These are phyloP conservation scores for Botrytis porri DNA, from an alignment of 2,329 filamentous ascomycete species.

Conservation along the genomic window DNA sequence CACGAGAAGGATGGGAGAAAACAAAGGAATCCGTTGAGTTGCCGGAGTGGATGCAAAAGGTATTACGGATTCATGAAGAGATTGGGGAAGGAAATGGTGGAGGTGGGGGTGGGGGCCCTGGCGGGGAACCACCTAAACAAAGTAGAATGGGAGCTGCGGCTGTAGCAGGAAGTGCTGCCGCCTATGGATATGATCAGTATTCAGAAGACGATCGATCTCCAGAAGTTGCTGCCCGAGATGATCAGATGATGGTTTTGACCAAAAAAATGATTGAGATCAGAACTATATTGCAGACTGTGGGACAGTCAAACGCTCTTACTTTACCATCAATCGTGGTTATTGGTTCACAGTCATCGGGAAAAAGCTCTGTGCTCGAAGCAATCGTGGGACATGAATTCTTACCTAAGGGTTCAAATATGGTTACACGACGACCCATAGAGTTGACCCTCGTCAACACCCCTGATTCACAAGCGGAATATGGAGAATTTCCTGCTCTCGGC, in stretches of 20 bases:
- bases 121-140: conserved; percentile 51
- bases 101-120: conserved; percentile 44
- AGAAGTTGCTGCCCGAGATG: conserved; percentile 74
- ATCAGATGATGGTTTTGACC: conserved; percentile 99
- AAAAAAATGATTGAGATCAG: conserved; percentile 99
- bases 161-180: conserved; percentile 68
- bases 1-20: conserved; percentile 74
- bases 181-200: conserved; percentile 73
- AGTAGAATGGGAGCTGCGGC: conserved; percentile 61
- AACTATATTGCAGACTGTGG: conserved; percentile 84
- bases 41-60: conserved; percentile 75
- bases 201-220: conserved; percentile 61
- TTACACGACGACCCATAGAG: conserved; percentile 92
- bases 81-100: conserved; percentile 46
- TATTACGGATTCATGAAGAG: conserved; percentile 62
- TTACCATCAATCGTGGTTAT: conserved; percentile 98
- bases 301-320: conserved; percentile 83
- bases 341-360: conserved; percentile 95
- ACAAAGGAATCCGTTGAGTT: conserved; percentile 74
- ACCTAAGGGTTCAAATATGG: conserved; percentile 98
- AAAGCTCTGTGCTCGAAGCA: conserved; percentile 94
- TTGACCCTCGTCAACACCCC: conserved; percentile 95
- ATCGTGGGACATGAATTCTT: conserved; percentile 98
- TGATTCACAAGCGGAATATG: conserved; percentile 81
- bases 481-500: conserved; percentile 91